These are phyloP conservation scores for Candida succiphila DNA, from an alignment of 805 yeast species.

Conservation along the genomic window DNA sequence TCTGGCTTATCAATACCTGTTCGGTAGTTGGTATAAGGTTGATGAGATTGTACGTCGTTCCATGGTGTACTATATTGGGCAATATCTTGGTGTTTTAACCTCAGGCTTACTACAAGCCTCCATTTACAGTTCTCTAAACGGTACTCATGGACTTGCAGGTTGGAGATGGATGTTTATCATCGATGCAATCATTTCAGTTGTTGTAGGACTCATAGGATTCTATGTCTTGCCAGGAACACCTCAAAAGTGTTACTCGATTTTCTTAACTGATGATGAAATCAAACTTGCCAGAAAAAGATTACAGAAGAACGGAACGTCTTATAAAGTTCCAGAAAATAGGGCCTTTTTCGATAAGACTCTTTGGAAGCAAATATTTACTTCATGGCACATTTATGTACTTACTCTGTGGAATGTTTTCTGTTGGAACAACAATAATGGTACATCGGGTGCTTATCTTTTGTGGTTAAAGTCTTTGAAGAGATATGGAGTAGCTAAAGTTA, in stretches of 20 bases:
- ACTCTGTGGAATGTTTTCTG: slow-evolving; percentile 46
- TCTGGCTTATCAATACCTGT: slow-evolving; percentile 28
- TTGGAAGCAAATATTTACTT: slow-evolving; percentile 43
- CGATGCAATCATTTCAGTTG: slow-evolving; percentile 36
- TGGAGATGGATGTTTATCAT: slow-evolving; percentile 46
- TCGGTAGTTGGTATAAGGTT: slow-evolving; percentile 29
- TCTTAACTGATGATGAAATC: slow-evolving; percentile 47
- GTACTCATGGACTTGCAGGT: slow-evolving; percentile 40
- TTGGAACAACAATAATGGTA: slow-evolving; percentile 52
- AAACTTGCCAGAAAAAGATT: slow-evolving; percentile 38
- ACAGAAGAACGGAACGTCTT: slow-evolving; percentile 23
- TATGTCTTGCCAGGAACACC: slow-evolving; percentile 56
- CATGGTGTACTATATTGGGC: too few relatives aligned
- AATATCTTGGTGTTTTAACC: slow-evolving; percentile 31
- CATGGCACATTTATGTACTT: slow-evolving; percentile 54
- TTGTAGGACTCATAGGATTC: slow-evolving; percentile 19
- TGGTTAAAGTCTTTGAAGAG: slow-evolving; percentile 52
- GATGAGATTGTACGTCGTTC: slow-evolving; percentile 19
- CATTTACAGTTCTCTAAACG: slow-evolving; percentile 27
- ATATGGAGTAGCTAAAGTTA: too few relatives aligned
- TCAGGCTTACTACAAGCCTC: slow-evolving; percentile 28
- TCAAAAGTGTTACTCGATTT: slow-evolving; percentile 38
- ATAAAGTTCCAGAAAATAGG: slow-evolving; percentile 14
- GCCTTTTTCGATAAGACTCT: slow-evolving; percentile 28
- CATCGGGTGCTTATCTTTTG: slow-evolving; percentile 45